Conservation (phyloP, 129 eudicot genomes). For the Smallanthus sonchifolius region DNA sequence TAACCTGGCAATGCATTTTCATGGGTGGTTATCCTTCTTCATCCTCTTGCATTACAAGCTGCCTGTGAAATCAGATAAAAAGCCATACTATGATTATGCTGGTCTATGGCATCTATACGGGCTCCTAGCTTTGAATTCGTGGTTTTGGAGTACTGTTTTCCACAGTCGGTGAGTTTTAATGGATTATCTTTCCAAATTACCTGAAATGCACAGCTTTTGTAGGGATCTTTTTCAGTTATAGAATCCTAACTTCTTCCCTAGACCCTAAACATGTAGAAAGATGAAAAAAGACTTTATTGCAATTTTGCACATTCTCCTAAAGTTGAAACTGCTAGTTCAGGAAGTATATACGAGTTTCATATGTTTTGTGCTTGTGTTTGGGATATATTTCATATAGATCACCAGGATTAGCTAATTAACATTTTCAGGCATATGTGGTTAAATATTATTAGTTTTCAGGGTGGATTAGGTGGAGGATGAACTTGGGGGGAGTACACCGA, state of each 20-base stretch:
- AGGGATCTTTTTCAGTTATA: neutral
- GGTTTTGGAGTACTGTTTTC: slow-evolving; percentile 90
- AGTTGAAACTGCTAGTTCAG: neutral
- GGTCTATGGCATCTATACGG: slow-evolving; percentile 68
- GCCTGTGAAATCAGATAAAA: slow-evolving; percentile 55
- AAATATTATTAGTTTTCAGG: neutral
- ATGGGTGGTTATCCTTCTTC: slow-evolving; percentile 78
- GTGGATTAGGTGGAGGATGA: neutral
- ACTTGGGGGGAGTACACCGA: neutral
- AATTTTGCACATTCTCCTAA: too few relatives aligned
- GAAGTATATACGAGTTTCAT: neutral
- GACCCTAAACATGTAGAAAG: neutral
- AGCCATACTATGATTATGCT: slow-evolving; percentile 62
- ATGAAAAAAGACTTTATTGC: neutral
- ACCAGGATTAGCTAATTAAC: neutral
- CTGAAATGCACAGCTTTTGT: neutral
- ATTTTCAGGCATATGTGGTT: neutral
- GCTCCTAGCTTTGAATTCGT: slow-evolving; percentile 62
- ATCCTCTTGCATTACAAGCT: slow-evolving; percentile 59
- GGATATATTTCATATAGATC: neutral
- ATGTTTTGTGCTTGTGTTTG: neutral
- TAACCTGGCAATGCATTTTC: slow-evolving; percentile 82
- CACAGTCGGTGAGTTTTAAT: slow-evolving; percentile 63
- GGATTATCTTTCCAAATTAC: neutral
- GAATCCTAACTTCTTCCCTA: neutral